Evolutionary conservation across 2,329 filamentous ascomycete genomes (phyloP), one percentile per base, ranked within the genome.

Genomic region (Colletotrichum lupini): DNA sequence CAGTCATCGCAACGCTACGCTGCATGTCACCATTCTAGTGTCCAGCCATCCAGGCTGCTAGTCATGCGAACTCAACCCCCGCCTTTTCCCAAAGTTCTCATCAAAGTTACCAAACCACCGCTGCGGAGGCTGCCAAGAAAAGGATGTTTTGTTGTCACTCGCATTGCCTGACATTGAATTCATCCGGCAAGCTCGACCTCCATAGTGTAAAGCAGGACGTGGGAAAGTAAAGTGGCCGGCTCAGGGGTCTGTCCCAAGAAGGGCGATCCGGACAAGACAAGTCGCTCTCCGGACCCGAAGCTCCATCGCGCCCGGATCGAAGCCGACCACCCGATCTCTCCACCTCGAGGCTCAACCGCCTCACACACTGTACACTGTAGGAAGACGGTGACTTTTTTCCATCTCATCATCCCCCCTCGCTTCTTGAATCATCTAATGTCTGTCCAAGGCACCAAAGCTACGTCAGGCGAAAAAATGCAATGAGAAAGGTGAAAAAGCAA

Each of bases 21-120:
- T 57, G 58, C 65, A 26, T 26, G 59, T 67, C 46, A 72, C 37
- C 53, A 37, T 28, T 55, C 62, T 73, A 61, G 55, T 14, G 14
- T 32, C 52, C n/a, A 65, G 32, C 30, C 19, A 35, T 30, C 59
- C 69, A 69, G 28, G 67, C 53, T 71, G 46, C 71, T 71, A 73
- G 71, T 73, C 71, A 73, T 73, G 71, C 71, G 71, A 73, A 71
- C 60, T 73, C 71, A 73, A 73, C 67, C 67, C 56, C 67, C 60
- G 55, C 71, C 55, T 61, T 65, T 65, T 60, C 46, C 56, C 30
- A 58, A 65, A 35, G 60, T 73, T 71, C 49, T 30, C 67, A 65
- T 69, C 56, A 73, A 46, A 73, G 67, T 73, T 62, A 57, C 56
- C 35, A 59, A 16, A 35, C 52, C 49, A 61, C 26, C 42, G 61